Base-by-base conservation (phyloP, 352 stramenopile species). In the Plasmopara muralis region DNA sequence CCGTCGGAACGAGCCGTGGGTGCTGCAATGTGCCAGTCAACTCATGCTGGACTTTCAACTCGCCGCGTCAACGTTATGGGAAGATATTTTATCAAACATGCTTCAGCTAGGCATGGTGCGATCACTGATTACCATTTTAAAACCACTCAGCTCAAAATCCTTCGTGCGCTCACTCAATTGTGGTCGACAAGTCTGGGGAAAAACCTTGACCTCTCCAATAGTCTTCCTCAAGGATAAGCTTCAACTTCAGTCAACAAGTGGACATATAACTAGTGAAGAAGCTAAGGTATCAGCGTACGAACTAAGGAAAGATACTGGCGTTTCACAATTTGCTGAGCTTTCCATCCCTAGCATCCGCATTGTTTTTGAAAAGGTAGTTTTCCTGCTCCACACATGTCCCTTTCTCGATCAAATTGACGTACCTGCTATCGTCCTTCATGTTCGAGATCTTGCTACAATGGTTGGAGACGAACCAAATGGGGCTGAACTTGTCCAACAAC, bases 391-490 rank as follows among this genome's bases (percentile, higher is more conserved):
- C 61, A 74, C 53, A 16, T 85, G 76, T 16, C 74, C 74, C 2
- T 87, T 83, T 51, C 59, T 87, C 13, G 72, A 85, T 15, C 67
- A 69, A 48, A 70, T 87, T 5, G 70, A 87, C 42, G 59, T 83
- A 10, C 45, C 64, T 50, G 55, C 51, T 14, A 70, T 85, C 49
- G 72, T 85, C 6, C 55, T 80, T 54, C 66, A 74, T 42, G 45
- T 84, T 3, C 55, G 66, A 8, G 71, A 84, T 39, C 46, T 84
- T 15, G 64, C 47, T 47, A 47, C 49, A 10, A 45, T 77, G 14
- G 53, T 43, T 0, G 56, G 74, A 18, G 29, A 48, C 13, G 38
- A 62, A 5, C 14, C 12, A 4, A 52, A 72, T 15, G 43, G 44
- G 28, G 10, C 15, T 9, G 45, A 43, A 5, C 47, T 73, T 10